Evolutionary conservation across 83 land plant species (phyloP).

Genomic region (Picea engelmannii): DNA sequence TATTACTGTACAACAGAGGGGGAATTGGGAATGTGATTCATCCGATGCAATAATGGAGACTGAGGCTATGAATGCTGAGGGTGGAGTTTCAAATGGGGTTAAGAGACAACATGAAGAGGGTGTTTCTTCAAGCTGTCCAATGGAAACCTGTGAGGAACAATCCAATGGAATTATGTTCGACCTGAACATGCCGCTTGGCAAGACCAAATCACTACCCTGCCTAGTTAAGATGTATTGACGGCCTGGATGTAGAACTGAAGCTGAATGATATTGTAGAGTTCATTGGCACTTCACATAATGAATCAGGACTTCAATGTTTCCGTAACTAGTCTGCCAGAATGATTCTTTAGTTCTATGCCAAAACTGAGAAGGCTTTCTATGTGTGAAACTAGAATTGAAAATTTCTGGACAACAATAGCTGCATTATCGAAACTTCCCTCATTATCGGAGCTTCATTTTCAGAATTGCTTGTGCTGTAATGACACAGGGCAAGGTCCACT

Average conservation of each 20-base stretch:
- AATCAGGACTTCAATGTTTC: conserved; percentile 63
- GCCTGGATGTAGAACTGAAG: conserved; percentile 63
- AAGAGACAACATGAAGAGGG: no score
- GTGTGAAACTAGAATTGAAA: conserved; percentile 74
- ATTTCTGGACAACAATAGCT: conserved; percentile 74
- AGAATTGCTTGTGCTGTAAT: conserved; percentile 70
- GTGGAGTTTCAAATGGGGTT: no score
- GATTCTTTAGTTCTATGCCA: conserved; percentile 79
- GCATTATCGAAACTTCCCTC: conserved; percentile 66
- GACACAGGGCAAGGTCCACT: conserved; percentile 56
- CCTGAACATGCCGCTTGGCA: conserved; percentile 26
- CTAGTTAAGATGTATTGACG: conserved; percentile 77
- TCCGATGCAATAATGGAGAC: no score
- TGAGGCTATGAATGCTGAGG: no score
- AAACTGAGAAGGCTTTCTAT: conserved; percentile 63
- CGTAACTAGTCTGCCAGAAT: conserved; percentile 56
- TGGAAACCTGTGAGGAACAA: conserved; percentile 11
- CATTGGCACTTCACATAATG: conserved; percentile 53
- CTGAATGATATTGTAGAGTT: conserved; percentile 90
- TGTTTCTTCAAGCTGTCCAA: no score
- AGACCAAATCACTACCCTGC: conserved; percentile 49
- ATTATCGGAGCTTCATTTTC: conserved; percentile 74
- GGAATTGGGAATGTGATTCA: no score
- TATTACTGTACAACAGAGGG: no score
- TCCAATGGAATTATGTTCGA: conserved; percentile 6